These are phyloP conservation scores for Populus hybrid DNA, from an alignment of 441 rosid genomes.

Conservation along the genomic window DNA sequence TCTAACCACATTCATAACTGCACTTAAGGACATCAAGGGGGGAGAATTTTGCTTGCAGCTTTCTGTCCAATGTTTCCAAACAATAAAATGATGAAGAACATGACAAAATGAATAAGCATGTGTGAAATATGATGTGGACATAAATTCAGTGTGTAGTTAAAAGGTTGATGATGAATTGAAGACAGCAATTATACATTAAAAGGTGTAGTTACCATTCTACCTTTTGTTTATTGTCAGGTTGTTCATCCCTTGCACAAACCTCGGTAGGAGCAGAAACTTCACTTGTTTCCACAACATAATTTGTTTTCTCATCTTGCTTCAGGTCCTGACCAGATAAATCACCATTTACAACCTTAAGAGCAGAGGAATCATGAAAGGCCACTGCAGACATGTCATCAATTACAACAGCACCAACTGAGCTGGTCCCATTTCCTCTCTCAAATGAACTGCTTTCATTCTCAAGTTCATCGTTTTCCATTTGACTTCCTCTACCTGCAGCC, in stretches of 20 bases:
- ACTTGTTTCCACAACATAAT: conserved; percentile 19
- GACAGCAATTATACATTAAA: background rate
- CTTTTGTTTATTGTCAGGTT: conserved; percentile 11
- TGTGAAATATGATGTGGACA: background rate
- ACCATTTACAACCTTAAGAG: conserved; percentile 42
- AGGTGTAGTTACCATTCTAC: background rate
- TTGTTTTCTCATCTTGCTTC: conserved; percentile 25
- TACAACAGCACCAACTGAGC: conserved; percentile 8
- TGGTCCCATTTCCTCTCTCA: conserved; percentile 25
- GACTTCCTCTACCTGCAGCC: conserved; percentile 32
- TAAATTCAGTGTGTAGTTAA: background rate
- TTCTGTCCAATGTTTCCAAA: too few species aligned
- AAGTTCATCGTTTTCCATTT: conserved; percentile 16
- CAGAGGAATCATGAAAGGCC: conserved; percentile 25
- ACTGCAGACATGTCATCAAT: conserved; percentile 23
- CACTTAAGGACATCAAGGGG: background rate
- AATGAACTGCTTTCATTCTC: conserved; percentile 14
- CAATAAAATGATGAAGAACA: too few species aligned
- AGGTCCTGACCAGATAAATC: conserved; percentile 31
- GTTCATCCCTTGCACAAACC: conserved; percentile 21
- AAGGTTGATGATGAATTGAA: background rate
- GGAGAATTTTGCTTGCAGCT: too few species aligned
- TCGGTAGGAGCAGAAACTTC: conserved; percentile 26
- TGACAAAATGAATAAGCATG: background rate
- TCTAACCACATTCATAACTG: background rate